A percentile compares a stretch with the other conserved stretches of the same genome.
Evolutionary conservation across 1,284 basidiomycete genomes (phyloP).

Genomic region (Lignosus rhinocerotis): DNA sequence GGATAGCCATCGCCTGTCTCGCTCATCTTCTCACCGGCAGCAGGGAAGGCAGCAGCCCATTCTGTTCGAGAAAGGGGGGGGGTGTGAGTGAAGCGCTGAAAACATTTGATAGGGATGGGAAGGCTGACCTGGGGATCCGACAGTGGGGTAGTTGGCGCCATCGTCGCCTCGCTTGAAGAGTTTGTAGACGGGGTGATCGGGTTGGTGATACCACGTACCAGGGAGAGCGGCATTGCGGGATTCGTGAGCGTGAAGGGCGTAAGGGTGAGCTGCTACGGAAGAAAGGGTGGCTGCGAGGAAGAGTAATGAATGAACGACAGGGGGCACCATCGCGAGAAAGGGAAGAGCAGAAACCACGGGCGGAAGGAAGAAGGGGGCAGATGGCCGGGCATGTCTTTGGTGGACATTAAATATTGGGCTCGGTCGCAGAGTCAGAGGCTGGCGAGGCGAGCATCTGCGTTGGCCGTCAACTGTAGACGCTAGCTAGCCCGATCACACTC

Average conservation of each 20-base stretch:
- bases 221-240: slow-evolving; percentile 35
- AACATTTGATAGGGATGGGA: neutral
- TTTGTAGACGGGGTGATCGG: slow-evolving; percentile 54
- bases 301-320: slow-evolving; percentile 18
- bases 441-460: neutral
- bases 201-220: slow-evolving; percentile 55
- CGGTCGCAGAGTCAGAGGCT: neutral
- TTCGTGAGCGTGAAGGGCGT: slow-evolving; percentile 18
- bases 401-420: slow-evolving; percentile 7
- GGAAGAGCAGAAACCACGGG: neutral
- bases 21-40: slow-evolving; percentile 27
- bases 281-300: slow-evolving; percentile 15
- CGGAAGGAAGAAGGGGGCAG: neutral
- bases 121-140: slow-evolving; percentile 59
- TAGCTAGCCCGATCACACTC: slow-evolving; percentile 22
- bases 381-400: slow-evolving; percentile 5
- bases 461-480: neutral
- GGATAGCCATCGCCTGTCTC: slow-evolving; percentile 44
- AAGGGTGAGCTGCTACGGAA: slow-evolving; percentile 8
- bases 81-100: slow-evolving; percentile 1
- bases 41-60: neutral
- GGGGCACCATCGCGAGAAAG: slow-evolving; percentile 13
- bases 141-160: slow-evolving; percentile 46
- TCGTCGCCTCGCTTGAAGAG: slow-evolving; percentile 59
- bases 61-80: neutral